Conservation (phyloP, 1,284 basidiomycete species). For the Stygiomarasmius scandens region DNA sequence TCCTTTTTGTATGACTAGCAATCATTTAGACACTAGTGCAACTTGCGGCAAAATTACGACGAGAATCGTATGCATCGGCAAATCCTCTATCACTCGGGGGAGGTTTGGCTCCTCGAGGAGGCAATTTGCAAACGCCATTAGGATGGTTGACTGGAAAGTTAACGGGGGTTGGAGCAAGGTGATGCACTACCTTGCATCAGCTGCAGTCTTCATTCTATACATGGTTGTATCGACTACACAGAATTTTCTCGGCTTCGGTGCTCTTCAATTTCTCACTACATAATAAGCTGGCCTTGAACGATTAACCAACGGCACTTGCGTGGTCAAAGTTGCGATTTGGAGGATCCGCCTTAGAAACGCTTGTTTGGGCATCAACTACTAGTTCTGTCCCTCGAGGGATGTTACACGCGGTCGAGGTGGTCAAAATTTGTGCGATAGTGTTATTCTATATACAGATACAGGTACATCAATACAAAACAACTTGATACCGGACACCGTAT, state of each 20-base stretch:
- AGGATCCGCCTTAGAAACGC: too few relatives aligned
- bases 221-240: conserved; percentile 5
- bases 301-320: too few relatives aligned
- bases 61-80: conserved; percentile 73
- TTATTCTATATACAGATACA: background rate
- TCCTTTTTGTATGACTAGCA: background rate
- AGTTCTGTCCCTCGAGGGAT: background rate
- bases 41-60: conserved; percentile 67
- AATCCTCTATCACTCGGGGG: conserved; percentile 76
- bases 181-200: conserved; percentile 14
- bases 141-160: conserved; percentile 79
- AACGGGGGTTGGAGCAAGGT: conserved; percentile 62
- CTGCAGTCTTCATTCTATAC: too few relatives aligned
- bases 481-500: too few relatives aligned
- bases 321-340: too few relatives aligned
- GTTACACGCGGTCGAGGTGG: background rate
- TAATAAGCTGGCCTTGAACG: too few relatives aligned
- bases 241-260: too few relatives aligned
- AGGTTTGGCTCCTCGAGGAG: conserved; percentile 59
- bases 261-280: too few relatives aligned
- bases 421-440: background rate
- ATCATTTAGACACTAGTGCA: conserved; percentile 48
- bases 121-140: conserved; percentile 69
- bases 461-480: background rate
- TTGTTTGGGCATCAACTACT: background rate